These are phyloP conservation scores for Moesziomyces antarcticus DNA, from an alignment of 1,284 basidiomycete genomes.

Conservation along the genomic window DNA sequence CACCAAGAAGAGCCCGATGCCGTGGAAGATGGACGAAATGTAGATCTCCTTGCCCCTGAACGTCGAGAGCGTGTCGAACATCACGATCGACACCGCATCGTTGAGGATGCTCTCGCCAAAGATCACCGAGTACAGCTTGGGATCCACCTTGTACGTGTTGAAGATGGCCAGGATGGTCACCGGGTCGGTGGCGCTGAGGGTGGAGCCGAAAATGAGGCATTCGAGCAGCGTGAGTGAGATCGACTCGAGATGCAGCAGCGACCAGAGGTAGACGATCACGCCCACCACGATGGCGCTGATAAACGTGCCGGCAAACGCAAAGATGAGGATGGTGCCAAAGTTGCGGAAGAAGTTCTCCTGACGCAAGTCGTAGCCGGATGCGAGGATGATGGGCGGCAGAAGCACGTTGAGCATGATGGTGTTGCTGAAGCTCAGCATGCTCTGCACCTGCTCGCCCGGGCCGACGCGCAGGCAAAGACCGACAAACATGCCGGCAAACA, in stretches of 20 bases:
- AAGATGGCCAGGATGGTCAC: slow-evolving; percentile 99
- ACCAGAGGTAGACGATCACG: slow-evolving; percentile 94
- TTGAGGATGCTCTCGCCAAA: slow-evolving; percentile 97
- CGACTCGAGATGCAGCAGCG: slow-evolving; percentile 77
- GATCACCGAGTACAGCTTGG: slow-evolving; percentile 96
- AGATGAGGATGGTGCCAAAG: slow-evolving; percentile 79
- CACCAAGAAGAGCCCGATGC: slow-evolving; percentile 93
- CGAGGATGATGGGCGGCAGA: slow-evolving; percentile 96
- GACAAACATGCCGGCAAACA: slow-evolving; percentile 93
- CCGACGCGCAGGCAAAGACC: slow-evolving; percentile 88
- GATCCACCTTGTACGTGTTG: slow-evolving; percentile 98
- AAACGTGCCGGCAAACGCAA: slow-evolving; percentile 96
- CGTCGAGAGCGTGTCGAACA: slow-evolving; percentile 95
- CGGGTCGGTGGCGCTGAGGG: slow-evolving; percentile 95
- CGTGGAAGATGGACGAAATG: slow-evolving; percentile 89
- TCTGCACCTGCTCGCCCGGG: slow-evolving; percentile 91
- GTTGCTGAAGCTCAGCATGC: slow-evolving; percentile 97
- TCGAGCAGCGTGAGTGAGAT: slow-evolving; percentile 71
- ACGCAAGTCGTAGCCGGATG: slow-evolving; percentile 96
- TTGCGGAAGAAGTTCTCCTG: slow-evolving; percentile 94
- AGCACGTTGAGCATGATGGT: slow-evolving; percentile 98
- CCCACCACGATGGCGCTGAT: slow-evolving; percentile 96
- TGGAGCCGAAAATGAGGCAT: slow-evolving; percentile 95
- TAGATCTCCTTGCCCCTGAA: slow-evolving; percentile 92
- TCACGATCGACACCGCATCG: slow-evolving; percentile 99